Conservation (phyloP, 73 alveolate genomes). For the Tetrahymena thermophila region DNA sequence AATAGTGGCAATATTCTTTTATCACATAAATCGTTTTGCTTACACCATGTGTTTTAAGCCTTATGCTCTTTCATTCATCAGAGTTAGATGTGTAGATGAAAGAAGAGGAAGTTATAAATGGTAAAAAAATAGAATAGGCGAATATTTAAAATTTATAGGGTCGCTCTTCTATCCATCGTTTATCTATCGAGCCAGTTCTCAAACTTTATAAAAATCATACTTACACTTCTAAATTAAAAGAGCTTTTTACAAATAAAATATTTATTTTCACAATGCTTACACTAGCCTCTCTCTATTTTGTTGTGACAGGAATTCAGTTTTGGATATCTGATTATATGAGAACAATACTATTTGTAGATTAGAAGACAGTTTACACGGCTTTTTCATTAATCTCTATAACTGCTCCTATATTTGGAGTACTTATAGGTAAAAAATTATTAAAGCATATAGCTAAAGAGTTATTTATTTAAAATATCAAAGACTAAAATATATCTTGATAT, state of each 20-base stretch:
- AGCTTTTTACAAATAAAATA: background rate
- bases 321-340: slow-evolving; percentile 92
- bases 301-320: slow-evolving; percentile 89
- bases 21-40: slow-evolving; percentile 10
- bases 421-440: slow-evolving; percentile 36
- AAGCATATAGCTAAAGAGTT: too few relatives aligned
- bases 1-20: slow-evolving; percentile 37
- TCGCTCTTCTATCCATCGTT: background rate
- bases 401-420: slow-evolving; percentile 87
- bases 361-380: slow-evolving; percentile 53
- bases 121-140: background rate
- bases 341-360: slow-evolving; percentile 56
- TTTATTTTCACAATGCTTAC: slow-evolving; percentile 47
- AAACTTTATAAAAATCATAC: background rate
- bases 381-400: slow-evolving; percentile 66
- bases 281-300: slow-evolving; percentile 74
- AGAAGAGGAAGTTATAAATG: background rate
- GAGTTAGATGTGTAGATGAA: background rate
- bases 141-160: background rate
- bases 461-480: background rate
- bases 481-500: too few relatives aligned
- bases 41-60: slow-evolving; percentile 8
- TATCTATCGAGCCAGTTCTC: background rate
- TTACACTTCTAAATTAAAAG: slow-evolving; percentile 12
- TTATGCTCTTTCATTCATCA: background rate